Evolutionary conservation across 2,329 filamentous ascomycete genomes (phyloP).

Genomic region (Endoconidiophora laricicola): DNA sequence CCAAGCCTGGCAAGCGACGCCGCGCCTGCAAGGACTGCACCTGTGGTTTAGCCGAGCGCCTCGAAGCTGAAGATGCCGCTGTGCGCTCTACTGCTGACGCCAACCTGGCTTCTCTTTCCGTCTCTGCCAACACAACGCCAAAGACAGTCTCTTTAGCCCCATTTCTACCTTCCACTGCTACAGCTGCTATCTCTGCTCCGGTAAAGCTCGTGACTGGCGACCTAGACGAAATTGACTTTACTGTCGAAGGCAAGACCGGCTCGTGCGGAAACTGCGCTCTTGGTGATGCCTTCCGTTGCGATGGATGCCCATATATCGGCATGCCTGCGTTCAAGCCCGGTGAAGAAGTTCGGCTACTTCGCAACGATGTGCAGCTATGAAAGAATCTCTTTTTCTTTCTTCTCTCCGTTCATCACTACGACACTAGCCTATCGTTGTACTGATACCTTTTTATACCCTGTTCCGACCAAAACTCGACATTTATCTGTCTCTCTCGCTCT

Average conservation of each 20-base stretch:
- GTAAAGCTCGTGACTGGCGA: slow-evolving; percentile 59
- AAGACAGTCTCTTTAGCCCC: background rate
- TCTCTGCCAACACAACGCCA: slow-evolving; percentile 19
- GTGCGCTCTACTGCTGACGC: slow-evolving; percentile 47
- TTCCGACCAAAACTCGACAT: too few relatives aligned
- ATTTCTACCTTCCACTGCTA: background rate
- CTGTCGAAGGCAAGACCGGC: slow-evolving; percentile 89
- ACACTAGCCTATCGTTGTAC: too few relatives aligned
- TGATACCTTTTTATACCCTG: too few relatives aligned
- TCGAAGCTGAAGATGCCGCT: slow-evolving; percentile 70
- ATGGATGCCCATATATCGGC: slow-evolving; percentile 65
- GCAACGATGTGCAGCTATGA: slow-evolving; percentile 71
- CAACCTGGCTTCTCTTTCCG: slow-evolving; percentile 36
- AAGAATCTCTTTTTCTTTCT: background rate
- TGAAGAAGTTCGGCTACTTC: slow-evolving; percentile 77
- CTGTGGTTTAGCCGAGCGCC: slow-evolving; percentile 71
- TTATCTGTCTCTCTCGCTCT: too few relatives aligned
- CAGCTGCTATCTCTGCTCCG: slow-evolving; percentile 26
- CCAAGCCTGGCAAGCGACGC: slow-evolving; percentile 73
- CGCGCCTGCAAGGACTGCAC: slow-evolving; percentile 97
- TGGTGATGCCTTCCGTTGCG: slow-evolving; percentile 73
- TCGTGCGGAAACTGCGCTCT: slow-evolving; percentile 89
- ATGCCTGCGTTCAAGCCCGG: slow-evolving; percentile 93
- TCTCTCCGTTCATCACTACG: too few relatives aligned
- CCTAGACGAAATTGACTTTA: slow-evolving; percentile 84